Conservation (phyloP, 73 alveolate species). For the Breviolum minutum region DNA sequence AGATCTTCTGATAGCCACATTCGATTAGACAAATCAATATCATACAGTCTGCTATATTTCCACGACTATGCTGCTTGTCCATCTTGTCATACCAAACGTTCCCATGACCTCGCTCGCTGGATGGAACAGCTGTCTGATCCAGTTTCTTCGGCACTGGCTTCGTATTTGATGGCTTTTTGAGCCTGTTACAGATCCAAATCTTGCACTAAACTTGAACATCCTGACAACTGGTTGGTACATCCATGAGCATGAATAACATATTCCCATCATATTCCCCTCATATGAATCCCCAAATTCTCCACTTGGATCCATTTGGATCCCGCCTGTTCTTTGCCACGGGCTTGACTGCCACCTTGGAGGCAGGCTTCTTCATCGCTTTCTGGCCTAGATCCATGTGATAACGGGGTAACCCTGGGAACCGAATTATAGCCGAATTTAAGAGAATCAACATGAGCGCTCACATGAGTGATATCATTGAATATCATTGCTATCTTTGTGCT, state of each 20-base stretch:
- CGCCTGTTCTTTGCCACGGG: not conserved
- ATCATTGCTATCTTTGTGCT: not conserved
- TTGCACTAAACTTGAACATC: no score
- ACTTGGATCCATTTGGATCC: not conserved
- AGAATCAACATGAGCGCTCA: not conserved
- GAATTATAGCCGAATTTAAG: no score
- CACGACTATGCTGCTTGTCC: no score
- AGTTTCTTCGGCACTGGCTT: constrained; percentile 34
- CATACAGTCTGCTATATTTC: not conserved
- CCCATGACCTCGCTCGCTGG: constrained; percentile 24
- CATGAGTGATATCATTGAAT: not conserved
- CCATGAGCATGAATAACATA: no score
- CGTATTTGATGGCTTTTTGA: not conserved
- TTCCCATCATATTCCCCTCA: no score
- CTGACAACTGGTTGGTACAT: no score
- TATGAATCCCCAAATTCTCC: no score
- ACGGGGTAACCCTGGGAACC: no score
- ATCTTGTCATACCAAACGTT: no score
- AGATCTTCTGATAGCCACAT: not conserved
- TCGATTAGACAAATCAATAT: not conserved
- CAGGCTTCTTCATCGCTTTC: constrained; percentile 16
- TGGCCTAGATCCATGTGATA: not conserved
- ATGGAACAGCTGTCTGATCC: not conserved
- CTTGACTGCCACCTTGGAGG: not conserved
- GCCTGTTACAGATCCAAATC: not conserved